Base-by-base conservation (phyloP, 768 basidiomycete species). In the Lentinula boryana region DNA sequence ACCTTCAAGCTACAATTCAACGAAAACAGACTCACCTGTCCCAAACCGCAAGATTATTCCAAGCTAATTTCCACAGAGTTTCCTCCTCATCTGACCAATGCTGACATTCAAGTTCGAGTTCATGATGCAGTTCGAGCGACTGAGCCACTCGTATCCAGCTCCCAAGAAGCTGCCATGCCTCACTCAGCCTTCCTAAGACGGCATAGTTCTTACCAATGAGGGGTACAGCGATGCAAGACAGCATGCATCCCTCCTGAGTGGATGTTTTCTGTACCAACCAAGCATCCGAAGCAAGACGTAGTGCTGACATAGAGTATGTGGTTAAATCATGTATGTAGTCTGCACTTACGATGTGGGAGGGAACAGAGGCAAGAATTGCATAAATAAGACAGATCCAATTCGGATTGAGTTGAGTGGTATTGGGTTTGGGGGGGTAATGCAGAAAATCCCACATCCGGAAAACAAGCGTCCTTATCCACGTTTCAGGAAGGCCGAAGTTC, bases 381-480 rank as follows among this genome's bases (percentile, higher is more conserved):
- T 80, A 83, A n/a, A 83, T 61, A 1, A 84, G 74, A 18, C 72
- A 75, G 15, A 84, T 67, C 80, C 80, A 84, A 66, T 82, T 75
- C 16, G 78, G 72, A 63, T 82, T 83, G 65, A 82, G 71, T 53
- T 77, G 74, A 21, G 74, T 67, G 60, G 68, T 70, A 27, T 64
- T 64, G 57, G 64, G 31, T 6, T 13, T 13, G 36, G 36, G 13
- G 2, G 68, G 66, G 52, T 73, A 69, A 41, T 75, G 72, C 21
- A 82, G 58, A 36, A 71, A 71, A n/a, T 62, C 68, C 80, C 79
- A 82, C 81, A 82, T 83, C 53, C 74, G 73, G 27, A 68, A 62
- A 55, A 74, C 77, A 2, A 76, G 71, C n/a, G 68, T 62, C 41
- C 69, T 71, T 65, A 83, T 80, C 80, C 80, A 83, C 21, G 70